These are phyloP conservation scores for Serendipita sp. DNA, from an alignment of 768 basidiomycete species.

Conservation along the genomic window DNA sequence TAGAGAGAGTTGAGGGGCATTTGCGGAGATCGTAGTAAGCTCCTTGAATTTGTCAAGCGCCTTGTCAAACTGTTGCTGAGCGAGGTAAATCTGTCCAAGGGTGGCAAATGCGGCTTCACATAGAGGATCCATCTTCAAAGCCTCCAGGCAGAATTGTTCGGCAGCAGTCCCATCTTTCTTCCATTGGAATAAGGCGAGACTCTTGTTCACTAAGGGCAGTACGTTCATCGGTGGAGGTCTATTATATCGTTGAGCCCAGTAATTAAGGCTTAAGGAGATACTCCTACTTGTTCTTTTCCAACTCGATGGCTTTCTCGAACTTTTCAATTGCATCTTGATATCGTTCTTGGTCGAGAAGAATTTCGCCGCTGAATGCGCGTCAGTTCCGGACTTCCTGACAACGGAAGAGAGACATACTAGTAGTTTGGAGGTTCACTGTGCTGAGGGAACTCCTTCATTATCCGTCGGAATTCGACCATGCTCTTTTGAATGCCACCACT, in stretches of 20 bases:
- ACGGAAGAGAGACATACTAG: conserved; percentile 41
- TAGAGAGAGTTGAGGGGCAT: conserved; percentile 62
- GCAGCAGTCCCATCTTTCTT: conserved; percentile 75
- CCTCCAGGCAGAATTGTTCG: conserved; percentile 74
- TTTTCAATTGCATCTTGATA: conserved; percentile 81
- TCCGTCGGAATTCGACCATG: conserved; percentile 80
- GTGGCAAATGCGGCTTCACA: conserved; percentile 96
- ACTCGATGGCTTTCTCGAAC: conserved; percentile 80
- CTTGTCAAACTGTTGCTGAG: conserved; percentile 74
- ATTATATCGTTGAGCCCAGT: conserved; percentile 3
- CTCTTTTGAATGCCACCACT: conserved; percentile 54
- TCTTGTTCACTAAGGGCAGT: conserved; percentile 90
- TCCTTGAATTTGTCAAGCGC: conserved; percentile 77
- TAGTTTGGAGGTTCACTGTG: conserved; percentile 87
- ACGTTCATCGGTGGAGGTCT: conserved; percentile 53
- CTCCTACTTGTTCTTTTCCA: conserved; percentile 60
- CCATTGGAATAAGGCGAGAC: conserved; percentile 92
- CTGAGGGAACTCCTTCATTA: conserved; percentile 70
- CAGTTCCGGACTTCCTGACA: not conserved
- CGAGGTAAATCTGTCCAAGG: conserved; percentile 79
- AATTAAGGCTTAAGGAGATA: not conserved
- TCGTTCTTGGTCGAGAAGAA: conserved; percentile 80
- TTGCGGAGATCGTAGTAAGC: conserved; percentile 74
- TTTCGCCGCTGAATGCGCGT: conserved; percentile 39
- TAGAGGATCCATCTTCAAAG: conserved; percentile 72